These are phyloP conservation scores for Exobasidium rhododendri DNA, from an alignment of 1,284 basidiomycete genomes.

Conservation along the genomic window DNA sequence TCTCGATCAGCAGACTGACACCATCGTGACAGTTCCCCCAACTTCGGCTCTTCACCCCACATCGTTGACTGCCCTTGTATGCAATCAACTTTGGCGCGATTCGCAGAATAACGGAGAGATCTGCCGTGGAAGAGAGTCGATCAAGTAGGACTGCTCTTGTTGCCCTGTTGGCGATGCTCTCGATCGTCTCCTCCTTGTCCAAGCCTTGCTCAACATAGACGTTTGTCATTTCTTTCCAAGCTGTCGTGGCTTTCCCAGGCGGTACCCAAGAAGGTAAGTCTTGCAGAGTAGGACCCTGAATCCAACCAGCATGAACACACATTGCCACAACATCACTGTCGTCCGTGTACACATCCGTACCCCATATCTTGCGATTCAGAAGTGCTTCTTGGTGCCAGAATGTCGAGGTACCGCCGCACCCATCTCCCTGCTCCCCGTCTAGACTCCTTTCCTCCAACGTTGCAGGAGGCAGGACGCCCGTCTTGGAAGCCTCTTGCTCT, in stretches of 20 bases:
- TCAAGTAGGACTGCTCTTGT: neutral
- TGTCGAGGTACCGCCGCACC: slow-evolving; percentile 11
- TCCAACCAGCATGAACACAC: slow-evolving; percentile 61
- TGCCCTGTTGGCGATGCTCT: neutral
- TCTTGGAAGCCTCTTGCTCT: slow-evolving; percentile 44
- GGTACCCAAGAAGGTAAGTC: slow-evolving; percentile 40
- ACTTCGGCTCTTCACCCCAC: slow-evolving; percentile 58
- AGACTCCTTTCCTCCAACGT: neutral
- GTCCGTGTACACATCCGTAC: slow-evolving; percentile 64
- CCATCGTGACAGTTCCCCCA: slow-evolving; percentile 65
- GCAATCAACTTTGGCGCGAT: slow-evolving; percentile 60
- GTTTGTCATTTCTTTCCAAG: slow-evolving; percentile 30
- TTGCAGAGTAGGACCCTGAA: slow-evolving; percentile 52
- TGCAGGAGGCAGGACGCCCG: slow-evolving; percentile 17
- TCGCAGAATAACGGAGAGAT: slow-evolving; percentile 59
- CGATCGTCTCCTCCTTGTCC: neutral
- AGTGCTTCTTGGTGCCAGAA: slow-evolving; percentile 47
- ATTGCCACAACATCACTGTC: slow-evolving; percentile 62
- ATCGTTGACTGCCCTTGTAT: slow-evolving; percentile 59
- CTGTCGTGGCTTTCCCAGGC: slow-evolving; percentile 36
- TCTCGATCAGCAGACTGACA: slow-evolving; percentile 60
- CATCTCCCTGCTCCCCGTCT: slow-evolving; percentile 10
- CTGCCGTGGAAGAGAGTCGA: slow-evolving; percentile 23
- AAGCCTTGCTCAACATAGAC: neutral
- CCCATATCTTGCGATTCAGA: slow-evolving; percentile 58